phyloP scores from a whole-genome alignment of 2,329 filamentous ascomycete genomes.

The Hypoxylon sp. region DNA sequence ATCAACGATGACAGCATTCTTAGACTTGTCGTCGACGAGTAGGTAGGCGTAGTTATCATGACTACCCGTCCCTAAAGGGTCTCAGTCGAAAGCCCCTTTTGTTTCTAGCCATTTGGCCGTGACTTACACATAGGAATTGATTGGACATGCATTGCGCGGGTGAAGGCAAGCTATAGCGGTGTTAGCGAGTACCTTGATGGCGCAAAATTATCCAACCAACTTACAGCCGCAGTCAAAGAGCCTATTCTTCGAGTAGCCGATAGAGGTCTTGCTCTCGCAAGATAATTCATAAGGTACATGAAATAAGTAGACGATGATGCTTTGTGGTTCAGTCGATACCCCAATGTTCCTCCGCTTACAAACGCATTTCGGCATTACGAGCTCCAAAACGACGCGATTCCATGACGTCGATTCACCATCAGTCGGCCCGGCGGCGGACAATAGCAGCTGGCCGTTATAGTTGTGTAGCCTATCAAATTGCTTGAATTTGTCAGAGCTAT shows the following conservation, averaged over 20 bases:
- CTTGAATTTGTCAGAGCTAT: constrained; percentile 22
- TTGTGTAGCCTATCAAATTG: constrained; percentile 21
- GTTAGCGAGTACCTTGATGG: constrained; percentile 43
- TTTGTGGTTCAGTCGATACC: constrained; percentile 10
- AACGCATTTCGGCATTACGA: constrained; percentile 33
- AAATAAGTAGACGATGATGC: constrained; percentile 12
- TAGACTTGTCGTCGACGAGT: constrained; percentile 82
- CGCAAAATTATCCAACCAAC: constrained; percentile 39
- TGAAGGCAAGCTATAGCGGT: constrained; percentile 52
- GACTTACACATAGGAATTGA: constrained; percentile 89
- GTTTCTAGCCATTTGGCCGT: background rate
- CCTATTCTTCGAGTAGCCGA: constrained; percentile 55
- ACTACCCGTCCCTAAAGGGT: constrained; percentile 76
- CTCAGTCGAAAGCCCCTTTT: constrained; percentile 17
- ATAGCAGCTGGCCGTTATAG: constrained; percentile 18
- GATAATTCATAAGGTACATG: constrained; percentile 59
- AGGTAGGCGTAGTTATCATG: constrained; percentile 90
- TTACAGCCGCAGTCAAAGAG: constrained; percentile 52
- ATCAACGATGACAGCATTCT: constrained; percentile 84
- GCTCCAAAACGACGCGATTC: constrained; percentile 22
- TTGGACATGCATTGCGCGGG: constrained; percentile 83
- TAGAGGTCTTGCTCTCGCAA: constrained; percentile 57
- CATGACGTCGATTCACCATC: constrained; percentile 46
- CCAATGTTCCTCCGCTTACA: constrained; percentile 45
- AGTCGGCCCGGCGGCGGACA: constrained; percentile 24